These are phyloP conservation scores for Beauveria medogensis DNA, from an alignment of 2,329 filamentous ascomycete genomes.

Conservation along the genomic window DNA sequence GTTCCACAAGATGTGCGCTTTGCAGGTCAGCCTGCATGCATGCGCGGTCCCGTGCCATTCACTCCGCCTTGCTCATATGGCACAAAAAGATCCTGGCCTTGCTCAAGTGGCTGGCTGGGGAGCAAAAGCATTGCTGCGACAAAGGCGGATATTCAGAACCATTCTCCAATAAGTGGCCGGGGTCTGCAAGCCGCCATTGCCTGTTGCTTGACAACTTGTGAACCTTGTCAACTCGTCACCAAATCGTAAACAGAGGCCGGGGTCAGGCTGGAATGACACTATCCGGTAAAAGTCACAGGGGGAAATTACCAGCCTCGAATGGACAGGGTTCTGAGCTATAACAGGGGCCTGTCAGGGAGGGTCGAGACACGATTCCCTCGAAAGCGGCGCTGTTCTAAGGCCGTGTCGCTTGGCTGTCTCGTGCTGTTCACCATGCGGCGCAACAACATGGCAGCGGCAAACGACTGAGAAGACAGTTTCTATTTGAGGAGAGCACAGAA, in stretches of 20 bases:
- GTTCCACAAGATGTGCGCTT: conserved; percentile 4
- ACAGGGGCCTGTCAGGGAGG: not conserved
- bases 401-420: too few relatives aligned
- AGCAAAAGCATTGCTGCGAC: not conserved
- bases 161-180: not conserved
- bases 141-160: not conserved
- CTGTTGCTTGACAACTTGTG: not conserved
- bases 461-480: not conserved
- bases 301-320: not conserved
- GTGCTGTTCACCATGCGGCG: not conserved
- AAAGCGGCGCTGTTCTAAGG: too few relatives aligned
- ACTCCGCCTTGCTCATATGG: not conserved
- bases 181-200: not conserved
- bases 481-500: not conserved
- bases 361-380: not conserved
- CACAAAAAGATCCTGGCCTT: not conserved
- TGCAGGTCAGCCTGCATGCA: conserved; percentile 3
- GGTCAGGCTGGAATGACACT: not conserved
- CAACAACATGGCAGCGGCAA: not conserved
- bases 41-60: conserved; percentile 3
- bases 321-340: conserved; percentile 6
- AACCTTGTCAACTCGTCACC: not conserved
- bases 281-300: too few relatives aligned
- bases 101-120: not conserved
- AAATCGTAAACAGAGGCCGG: not conserved